Evolutionary conservation across 768 basidiomycete species (phyloP), one percentile per base, ranked within the genome.

Genomic region (Lentinula raphanica): DNA sequence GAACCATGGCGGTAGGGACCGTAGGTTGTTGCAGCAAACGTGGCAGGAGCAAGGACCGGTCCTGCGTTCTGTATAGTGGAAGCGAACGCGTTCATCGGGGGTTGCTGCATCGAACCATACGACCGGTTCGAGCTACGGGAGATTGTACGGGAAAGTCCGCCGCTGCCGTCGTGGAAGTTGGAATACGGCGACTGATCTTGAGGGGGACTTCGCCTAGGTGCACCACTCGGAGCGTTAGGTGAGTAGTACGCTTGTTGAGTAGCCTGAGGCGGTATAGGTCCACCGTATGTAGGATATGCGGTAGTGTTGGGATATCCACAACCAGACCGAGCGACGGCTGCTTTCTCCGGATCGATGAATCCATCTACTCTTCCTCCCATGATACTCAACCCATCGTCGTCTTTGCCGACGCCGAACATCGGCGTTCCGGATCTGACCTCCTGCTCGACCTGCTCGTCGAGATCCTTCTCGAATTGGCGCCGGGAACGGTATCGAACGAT

Each of bases 401-500:
- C 51, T 32, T 53, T 53, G 21, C 51, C 51, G 13, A 53, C 23
- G 21, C 35, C 51, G n/a, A 53, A 53, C 51, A 48, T 29, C 29
- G 51, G 51, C n/a, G 51, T 53, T 15, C 51, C 51, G 15, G 51
- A 32, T 36, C 51, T 53, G 2, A 36, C 35, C 17, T 53, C 51
- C 15, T 36, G 23, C 15, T 36, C 19, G 12, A 53, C 51, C 38
- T 53, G 32, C 36, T 53, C 51, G 40, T 53, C 51, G 21, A 53
- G 51, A 11, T 53, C 51, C 51, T 28, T 53, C 36, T 53, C 51
- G 36, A 53, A 53, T 13, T 25, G 36, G 23, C 36, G 35, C 7
- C 36, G 38, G 21, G 51, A 32, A 35, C 51, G 51, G 23, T 53
- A 53, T 15, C 51, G 51, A 27, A 53, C 51, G 21, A 53, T 53